A percentile compares a stretch with the other conserved stretches of the same genome.
Evolutionary conservation across 106 monocot species (phyloP).

Genomic region (Platanthera zijinensis): DNA sequence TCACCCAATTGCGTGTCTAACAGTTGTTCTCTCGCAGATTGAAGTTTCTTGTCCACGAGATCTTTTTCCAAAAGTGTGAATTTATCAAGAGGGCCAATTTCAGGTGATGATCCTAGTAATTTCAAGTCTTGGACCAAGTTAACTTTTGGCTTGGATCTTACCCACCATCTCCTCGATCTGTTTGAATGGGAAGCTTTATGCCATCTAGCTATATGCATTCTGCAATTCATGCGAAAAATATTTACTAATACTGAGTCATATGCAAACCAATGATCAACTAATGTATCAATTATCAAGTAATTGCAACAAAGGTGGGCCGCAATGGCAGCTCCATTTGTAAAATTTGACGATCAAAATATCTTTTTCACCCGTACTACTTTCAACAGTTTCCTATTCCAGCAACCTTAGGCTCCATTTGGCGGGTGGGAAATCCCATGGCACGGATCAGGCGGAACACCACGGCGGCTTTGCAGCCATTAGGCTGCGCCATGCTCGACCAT

Average conservation of each 20-base stretch:
- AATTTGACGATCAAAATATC: background rate
- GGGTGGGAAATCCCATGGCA: too few relatives aligned
- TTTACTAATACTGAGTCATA: background rate
- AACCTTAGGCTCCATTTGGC: background rate
- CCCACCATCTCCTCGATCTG: constrained; percentile 54
- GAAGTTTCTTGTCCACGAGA: constrained; percentile 2
- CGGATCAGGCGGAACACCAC: too few relatives aligned
- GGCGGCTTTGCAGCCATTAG: too few relatives aligned
- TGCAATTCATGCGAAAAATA: constrained; percentile 9
- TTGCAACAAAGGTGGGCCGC: background rate
- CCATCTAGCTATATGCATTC: constrained; percentile 57
- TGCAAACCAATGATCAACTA: background rate
- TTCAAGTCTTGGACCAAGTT: constrained; percentile 59
- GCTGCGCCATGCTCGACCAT: too few relatives aligned
- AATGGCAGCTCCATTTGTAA: background rate
- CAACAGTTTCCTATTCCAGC: background rate
- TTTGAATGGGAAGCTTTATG: constrained; percentile 20
- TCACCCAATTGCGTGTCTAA: constrained; percentile 22
- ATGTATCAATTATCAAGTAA: background rate
- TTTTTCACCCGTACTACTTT: background rate
- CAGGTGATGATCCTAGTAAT: constrained; percentile 38
- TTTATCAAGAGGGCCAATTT: constrained; percentile 12
- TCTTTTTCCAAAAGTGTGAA: constrained; percentile 16
- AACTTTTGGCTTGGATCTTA: constrained; percentile 56
- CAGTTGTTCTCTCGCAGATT: constrained; percentile 8